Percentiles rank a stretch among this genome's conserved stretches.
Conservation (phyloP, 768 basidiomycete species). For the Amanita polypyramis region DNA sequence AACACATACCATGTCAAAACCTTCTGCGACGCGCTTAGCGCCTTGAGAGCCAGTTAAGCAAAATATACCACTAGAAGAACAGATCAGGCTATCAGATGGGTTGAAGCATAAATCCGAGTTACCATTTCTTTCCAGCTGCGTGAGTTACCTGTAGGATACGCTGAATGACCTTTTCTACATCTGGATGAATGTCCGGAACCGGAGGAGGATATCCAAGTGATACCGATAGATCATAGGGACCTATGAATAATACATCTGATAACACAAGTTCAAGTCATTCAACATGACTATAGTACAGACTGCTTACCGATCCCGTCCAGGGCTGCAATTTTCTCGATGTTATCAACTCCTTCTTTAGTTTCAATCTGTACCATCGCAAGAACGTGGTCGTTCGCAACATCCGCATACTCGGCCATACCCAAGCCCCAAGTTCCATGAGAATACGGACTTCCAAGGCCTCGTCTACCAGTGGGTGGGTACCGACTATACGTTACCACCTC, state of each 20-base stretch:
- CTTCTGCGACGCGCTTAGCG: constrained; percentile 33
- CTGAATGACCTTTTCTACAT: constrained; percentile 52
- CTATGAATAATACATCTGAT: constrained; percentile 33
- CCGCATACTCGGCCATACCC: constrained; percentile 31
- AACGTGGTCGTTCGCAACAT: constrained; percentile 42
- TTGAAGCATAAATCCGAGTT: constrained; percentile 2
- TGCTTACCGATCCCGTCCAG: constrained; percentile 54
- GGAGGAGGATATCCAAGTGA: constrained; percentile 50
- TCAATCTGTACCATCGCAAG: constrained; percentile 62
- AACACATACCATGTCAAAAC: constrained; percentile 40
- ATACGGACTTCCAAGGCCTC: constrained; percentile 59
- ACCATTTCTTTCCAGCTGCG: constrained; percentile 57
- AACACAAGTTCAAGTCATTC: constrained; percentile 14
- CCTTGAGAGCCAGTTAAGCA: constrained; percentile 36
- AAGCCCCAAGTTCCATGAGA: constrained; percentile 48
- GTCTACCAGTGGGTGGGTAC: constrained; percentile 51
- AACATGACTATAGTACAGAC: constrained; percentile 1
- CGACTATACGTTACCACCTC: constrained; percentile 46
- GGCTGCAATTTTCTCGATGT: constrained; percentile 45
- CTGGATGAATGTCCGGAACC: constrained; percentile 52
- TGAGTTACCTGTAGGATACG: constrained; percentile 39
- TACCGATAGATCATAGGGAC: constrained; percentile 60
- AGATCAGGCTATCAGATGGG: not conserved
- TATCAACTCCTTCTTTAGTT: constrained; percentile 46
- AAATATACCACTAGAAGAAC: constrained; percentile 30